phyloP scores from a whole-genome alignment of 169 alveolate species.

The Theileria annulata region DNA sequence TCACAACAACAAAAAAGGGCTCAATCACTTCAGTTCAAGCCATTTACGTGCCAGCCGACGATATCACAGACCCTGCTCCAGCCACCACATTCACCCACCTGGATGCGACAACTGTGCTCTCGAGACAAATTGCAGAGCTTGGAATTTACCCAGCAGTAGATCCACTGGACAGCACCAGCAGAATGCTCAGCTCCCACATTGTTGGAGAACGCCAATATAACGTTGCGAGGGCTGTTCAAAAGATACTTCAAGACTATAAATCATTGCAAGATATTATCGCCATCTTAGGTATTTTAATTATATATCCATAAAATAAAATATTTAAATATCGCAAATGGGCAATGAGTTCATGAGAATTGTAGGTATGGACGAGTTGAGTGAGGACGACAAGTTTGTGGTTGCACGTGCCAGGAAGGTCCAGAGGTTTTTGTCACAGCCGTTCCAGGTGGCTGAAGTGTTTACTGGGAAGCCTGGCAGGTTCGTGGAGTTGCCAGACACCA shows the following conservation, averaged over 20 bases:
- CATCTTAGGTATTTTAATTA: conserved; percentile 49
- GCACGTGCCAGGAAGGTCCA: conserved; percentile 96
- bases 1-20: conserved; percentile 96
- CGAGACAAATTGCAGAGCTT: conserved; percentile 94
- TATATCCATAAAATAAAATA: no score
- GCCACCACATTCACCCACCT: conserved; percentile 98
- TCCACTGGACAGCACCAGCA: conserved; percentile 95
- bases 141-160: conserved; percentile 99
- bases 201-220: conserved; percentile 93
- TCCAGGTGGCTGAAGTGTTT: conserved; percentile 94
- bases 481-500: conserved; percentile 90
- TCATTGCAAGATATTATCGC: conserved; percentile 95
- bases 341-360: conserved; percentile 25
- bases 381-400: conserved; percentile 93
- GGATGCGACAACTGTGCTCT: conserved; percentile 96
- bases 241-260: conserved; percentile 93
- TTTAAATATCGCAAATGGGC: no score
- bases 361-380: conserved; percentile 95
- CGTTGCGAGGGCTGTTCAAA: conserved; percentile 93
- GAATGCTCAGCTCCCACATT: conserved; percentile 91
- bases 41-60: conserved; percentile 98
- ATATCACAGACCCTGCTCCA: conserved; percentile 98
- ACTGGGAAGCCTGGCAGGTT: conserved; percentile 94
- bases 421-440: conserved; percentile 95
- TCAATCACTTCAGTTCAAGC: conserved; percentile 98